Percentiles rank a stretch among this genome's conserved stretches.
Conservation (phyloP, 2,329 filamentous ascomycete species). For the Fusarium siculi region DNA sequence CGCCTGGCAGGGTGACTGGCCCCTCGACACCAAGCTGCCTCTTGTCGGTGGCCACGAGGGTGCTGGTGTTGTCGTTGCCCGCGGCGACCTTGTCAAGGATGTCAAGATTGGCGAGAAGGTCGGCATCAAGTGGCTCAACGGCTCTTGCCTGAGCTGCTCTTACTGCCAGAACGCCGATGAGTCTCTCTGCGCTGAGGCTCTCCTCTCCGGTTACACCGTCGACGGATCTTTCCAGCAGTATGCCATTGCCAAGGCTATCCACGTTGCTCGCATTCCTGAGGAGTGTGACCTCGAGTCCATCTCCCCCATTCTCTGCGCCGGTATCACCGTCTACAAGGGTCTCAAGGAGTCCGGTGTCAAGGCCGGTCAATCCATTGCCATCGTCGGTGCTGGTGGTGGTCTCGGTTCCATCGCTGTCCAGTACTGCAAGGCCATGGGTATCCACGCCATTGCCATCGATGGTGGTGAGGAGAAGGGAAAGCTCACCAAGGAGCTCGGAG, state of each 20-base stretch:
- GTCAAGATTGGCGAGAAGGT: constrained; percentile 85
- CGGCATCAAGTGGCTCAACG: constrained; percentile 94
- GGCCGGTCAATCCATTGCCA: constrained; percentile 81
- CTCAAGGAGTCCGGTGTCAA: constrained; percentile 82
- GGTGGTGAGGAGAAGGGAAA: constrained; percentile 82
- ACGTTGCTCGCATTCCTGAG: constrained; percentile 85
- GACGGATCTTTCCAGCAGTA: constrained; percentile 96
- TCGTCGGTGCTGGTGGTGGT: constrained; percentile 88
- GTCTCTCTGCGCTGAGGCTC: constrained; percentile 79
- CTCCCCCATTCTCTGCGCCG: constrained; percentile 83
- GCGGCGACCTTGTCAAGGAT: constrained; percentile 80
- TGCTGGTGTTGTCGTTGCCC: constrained; percentile 84
- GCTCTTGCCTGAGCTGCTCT: constrained; percentile 82
- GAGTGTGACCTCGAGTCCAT: constrained; percentile 79
- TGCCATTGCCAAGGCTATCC: constrained; percentile 84
- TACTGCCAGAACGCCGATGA: constrained; percentile 87
- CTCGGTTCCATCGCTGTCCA: constrained; percentile 83
- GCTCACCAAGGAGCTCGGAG: constrained; percentile 77
- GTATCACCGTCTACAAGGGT: constrained; percentile 92
- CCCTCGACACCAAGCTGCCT: constrained; percentile 81
- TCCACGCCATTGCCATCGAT: constrained; percentile 84
- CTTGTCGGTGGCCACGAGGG: constrained; percentile 85
- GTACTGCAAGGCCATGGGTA: constrained; percentile 91
- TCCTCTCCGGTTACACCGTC: constrained; percentile 90
- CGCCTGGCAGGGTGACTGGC: constrained; percentile 91